Evolutionary conservation across 495 filamentous ascomycete genomes (phyloP).

Genomic region (Podospora pseudocomata): DNA sequence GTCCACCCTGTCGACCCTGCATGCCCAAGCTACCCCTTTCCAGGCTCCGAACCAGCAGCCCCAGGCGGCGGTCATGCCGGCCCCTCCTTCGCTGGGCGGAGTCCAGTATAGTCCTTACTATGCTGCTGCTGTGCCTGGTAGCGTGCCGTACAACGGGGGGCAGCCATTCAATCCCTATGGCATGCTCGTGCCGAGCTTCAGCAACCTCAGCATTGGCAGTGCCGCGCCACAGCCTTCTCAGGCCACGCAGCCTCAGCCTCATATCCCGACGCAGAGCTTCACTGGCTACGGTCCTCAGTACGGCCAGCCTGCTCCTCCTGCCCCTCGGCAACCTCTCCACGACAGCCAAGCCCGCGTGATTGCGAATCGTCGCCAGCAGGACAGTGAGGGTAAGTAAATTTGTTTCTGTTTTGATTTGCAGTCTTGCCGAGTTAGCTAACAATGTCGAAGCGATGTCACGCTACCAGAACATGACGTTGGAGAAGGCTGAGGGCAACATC

Average conservation of each 20-base stretch:
- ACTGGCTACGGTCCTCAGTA: constrained; percentile 43
- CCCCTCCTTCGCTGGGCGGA: background rate
- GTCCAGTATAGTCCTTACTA: background rate
- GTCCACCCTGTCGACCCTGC: constrained; percentile 64
- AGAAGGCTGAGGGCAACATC: constrained; percentile 73
- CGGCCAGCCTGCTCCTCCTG: constrained; percentile 23
- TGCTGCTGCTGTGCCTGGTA: background rate
- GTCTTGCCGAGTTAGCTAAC: background rate
- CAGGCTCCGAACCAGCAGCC: constrained; percentile 43
- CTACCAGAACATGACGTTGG: constrained; percentile 73
- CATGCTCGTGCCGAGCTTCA: constrained; percentile 55
- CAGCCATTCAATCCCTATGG: constrained; percentile 38
- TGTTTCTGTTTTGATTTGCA: background rate
- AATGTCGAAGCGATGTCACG: constrained; percentile 54
- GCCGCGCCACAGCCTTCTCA: constrained; percentile 30
- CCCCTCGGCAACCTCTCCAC: constrained; percentile 39
- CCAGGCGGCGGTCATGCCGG: constrained; percentile 24
- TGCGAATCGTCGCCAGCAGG: constrained; percentile 61
- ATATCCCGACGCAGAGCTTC: constrained; percentile 49
- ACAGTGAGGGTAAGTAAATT: constrained; percentile 54
- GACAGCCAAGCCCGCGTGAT: constrained; percentile 70
- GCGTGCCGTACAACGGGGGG: background rate
- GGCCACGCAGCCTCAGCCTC: constrained; percentile 44
- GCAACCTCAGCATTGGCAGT: constrained; percentile 48
- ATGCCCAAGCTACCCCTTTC: constrained; percentile 73